Conservation (phyloP, 2,329 filamentous ascomycete species). For the Nannizziopsis arthrosporioides region DNA sequence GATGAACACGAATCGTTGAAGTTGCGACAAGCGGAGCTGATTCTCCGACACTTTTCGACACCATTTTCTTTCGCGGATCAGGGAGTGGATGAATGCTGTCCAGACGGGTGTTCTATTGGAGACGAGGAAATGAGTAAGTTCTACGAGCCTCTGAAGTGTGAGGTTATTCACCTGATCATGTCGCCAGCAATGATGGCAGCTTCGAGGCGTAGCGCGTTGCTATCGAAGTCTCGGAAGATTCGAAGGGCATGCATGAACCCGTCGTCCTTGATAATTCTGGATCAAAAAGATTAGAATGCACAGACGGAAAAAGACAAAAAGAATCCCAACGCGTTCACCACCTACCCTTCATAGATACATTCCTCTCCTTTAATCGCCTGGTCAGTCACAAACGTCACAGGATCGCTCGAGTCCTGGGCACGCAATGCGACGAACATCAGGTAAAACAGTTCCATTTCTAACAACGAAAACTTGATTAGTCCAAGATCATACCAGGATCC, state of each 20-base stretch:
- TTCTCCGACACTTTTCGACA: slow-evolving; percentile 33
- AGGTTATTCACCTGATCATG: slow-evolving; percentile 36
- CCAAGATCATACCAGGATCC: too few relatives aligned
- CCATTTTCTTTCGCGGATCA: slow-evolving; percentile 39
- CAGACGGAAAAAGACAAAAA: neutral
- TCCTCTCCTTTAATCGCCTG: slow-evolving; percentile 40
- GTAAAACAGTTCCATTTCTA: slow-evolving; percentile 48
- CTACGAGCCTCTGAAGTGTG: neutral
- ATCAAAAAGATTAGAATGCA: slow-evolving; percentile 9
- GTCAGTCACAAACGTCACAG: slow-evolving; percentile 34
- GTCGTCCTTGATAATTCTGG: slow-evolving; percentile 43
- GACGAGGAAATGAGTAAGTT: too few relatives aligned
- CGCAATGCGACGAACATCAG: slow-evolving; percentile 47
- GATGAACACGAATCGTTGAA: slow-evolving; percentile 43
- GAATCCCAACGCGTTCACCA: neutral
- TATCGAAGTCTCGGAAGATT: slow-evolving; percentile 42
- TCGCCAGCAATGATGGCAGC: slow-evolving; percentile 44
- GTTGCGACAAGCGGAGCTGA: slow-evolving; percentile 39
- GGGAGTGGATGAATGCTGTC: slow-evolving; percentile 46
- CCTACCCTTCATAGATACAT: slow-evolving; percentile 41
- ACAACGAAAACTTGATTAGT: neutral
- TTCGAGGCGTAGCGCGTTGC: slow-evolving; percentile 45
- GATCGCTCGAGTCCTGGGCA: slow-evolving; percentile 40
- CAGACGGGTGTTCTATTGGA: slow-evolving; percentile 44
- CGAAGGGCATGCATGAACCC: slow-evolving; percentile 44